phyloP scores from a whole-genome alignment of 352 stramenopile species.

The Phytophthora pisi region DNA sequence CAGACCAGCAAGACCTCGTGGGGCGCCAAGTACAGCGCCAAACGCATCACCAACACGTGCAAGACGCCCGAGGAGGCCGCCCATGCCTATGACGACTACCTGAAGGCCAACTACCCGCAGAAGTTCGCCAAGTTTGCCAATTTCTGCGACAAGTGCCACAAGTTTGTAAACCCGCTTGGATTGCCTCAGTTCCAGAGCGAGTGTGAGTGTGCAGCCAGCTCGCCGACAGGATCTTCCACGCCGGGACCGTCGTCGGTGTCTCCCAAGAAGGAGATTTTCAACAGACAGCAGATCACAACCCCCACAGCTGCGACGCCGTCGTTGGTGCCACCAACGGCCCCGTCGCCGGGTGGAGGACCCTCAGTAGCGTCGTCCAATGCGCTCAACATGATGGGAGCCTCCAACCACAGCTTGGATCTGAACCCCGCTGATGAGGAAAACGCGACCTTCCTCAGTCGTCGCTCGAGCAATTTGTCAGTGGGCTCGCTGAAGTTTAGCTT shows the following conservation, averaged over 20 bases:
- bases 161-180: constrained; percentile 83
- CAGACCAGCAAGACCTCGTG: constrained; percentile 89
- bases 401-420: constrained; percentile 39
- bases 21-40: constrained; percentile 89
- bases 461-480: constrained; percentile 71
- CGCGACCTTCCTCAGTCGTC: constrained; percentile 36
- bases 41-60: constrained; percentile 89
- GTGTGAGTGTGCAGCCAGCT: constrained; percentile 62
- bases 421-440: constrained; percentile 48
- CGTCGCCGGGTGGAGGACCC: constrained; percentile 34
- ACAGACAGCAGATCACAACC: constrained; percentile 40
- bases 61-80: constrained; percentile 88
- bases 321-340: constrained; percentile 36
- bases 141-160: constrained; percentile 82
- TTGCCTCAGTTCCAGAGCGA: constrained; percentile 77
- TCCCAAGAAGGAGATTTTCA: constrained; percentile 50
- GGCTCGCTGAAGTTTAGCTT: constrained; percentile 79
- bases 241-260: constrained; percentile 27
- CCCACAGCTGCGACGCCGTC: constrained; percentile 32
- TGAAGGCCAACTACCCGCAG: constrained; percentile 81
- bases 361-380: constrained; percentile 14
- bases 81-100: constrained; percentile 81
- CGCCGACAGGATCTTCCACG: constrained; percentile 12
- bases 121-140: constrained; percentile 90
- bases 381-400: constrained; percentile 32